phyloP scores from a whole-genome alignment of 768 basidiomycete species.

The Epithele typhae region DNA sequence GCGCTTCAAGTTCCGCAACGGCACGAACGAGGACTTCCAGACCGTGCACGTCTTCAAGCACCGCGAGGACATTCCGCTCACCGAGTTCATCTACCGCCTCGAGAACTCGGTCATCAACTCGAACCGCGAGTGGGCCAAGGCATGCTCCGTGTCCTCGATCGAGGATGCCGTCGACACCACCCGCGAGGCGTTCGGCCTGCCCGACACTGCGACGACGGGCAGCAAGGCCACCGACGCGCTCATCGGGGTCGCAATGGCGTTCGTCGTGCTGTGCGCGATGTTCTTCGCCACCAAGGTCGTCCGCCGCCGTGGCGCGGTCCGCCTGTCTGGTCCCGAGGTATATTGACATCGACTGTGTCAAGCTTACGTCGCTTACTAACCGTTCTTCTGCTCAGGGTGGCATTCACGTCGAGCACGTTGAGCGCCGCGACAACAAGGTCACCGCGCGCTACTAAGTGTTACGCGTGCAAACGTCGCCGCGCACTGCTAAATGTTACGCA shows the following conservation, averaged over 20 bases:
- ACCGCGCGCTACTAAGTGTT: not conserved
- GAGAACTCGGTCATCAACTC: conserved; percentile 50
- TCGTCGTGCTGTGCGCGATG: conserved; percentile 31
- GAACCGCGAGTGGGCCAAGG: conserved; percentile 41
- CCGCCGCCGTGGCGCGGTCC: conserved; percentile 14
- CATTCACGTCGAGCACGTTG: conserved; percentile 3
- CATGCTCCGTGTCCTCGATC: conserved; percentile 26
- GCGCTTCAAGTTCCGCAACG: conserved; percentile 84
- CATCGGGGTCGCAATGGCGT: conserved; percentile 32
- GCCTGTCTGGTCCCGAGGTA: conserved; percentile 13
- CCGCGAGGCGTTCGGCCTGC: conserved; percentile 5
- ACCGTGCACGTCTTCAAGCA: conserved; percentile 73
- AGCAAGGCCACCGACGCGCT: conserved; percentile 26
- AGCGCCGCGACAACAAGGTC: conserved; percentile 9
- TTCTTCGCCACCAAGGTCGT: conserved; percentile 31
- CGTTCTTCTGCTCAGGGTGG: not conserved
- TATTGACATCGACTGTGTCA: not conserved
- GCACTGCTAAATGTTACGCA: too few relatives aligned
- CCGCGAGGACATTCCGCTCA: conserved; percentile 72
- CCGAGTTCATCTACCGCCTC: conserved; percentile 79
- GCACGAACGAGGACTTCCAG: conserved; percentile 58
- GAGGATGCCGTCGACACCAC: conserved; percentile 13
- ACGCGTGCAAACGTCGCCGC: too few relatives aligned
- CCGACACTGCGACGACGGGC: conserved; percentile 15
- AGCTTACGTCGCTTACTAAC: too few relatives aligned